Base-by-base conservation (phyloP, 2,329 filamentous ascomycete genomes). In the Zymoseptoria tritici region DNA sequence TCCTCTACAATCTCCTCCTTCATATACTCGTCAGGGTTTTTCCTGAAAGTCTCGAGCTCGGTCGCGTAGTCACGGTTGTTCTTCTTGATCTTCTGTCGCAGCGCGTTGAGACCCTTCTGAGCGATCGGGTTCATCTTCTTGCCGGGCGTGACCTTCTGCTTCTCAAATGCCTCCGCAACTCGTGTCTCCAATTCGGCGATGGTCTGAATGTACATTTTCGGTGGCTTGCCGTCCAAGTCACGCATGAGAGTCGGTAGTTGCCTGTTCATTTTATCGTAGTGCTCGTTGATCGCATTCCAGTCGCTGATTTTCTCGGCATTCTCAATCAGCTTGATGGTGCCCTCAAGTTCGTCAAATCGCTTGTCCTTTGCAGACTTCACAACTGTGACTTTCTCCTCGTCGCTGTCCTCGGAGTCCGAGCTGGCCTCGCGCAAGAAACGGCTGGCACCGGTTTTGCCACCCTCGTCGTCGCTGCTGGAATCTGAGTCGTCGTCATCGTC, bases 41-140 rank as follows among this genome's bases (percentile, higher is more conserved):
- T 87, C 67, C 89, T 84, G 80, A 93, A 99, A 65, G 87, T 84
- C 68, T 96, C 91, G 70, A 99, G 88, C 72, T 96, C 90, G 63
- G 83, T 81, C 72, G 90, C 85, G 78, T 93, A 93, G 66, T 97
- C 93, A 79, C 96, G 95, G 83, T 93, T 96, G 79, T 93, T 93
- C 85, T 97, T 97, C 85, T 93, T 92, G 81, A 99, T 91, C 79
- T 92, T 92, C 77, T 99, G 94, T 80, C 97, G 96, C 72, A 97
- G 90, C 64, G 92, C 91, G 76, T 97, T 99, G 72, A 99, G 84
- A 71, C 92, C 91, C 78, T 91, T 90, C 66, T 91, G 89, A 74
- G 93, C 95, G 73, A 88, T 94, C 63, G 92, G 91, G 79, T 96
- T 99, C 92, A 97, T 96, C 84, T 97, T 97, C 85, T 97, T 97